Conservation (phyloP, 257 asterid species). For the Gentiana straminea region DNA sequence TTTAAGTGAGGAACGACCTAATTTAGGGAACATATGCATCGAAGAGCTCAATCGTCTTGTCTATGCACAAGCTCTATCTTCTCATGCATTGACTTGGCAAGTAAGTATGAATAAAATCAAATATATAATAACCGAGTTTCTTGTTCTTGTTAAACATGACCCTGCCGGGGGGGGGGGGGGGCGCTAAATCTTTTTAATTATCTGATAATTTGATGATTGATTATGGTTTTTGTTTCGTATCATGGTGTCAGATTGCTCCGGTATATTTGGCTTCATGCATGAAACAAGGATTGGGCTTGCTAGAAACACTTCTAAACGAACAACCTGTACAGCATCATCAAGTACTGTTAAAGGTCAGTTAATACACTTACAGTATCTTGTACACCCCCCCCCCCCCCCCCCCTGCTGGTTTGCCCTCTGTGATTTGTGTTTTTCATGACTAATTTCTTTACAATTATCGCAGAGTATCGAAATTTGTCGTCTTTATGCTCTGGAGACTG, state of each 20-base stretch:
- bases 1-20: constrained; percentile 48
- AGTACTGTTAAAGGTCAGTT: constrained; percentile 64
- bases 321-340: constrained; percentile 78
- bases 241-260: constrained; percentile 58
- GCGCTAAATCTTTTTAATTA: too few species aligned
- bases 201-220: neutral
- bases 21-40: constrained; percentile 76
- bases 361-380: neutral
- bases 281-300: constrained; percentile 72
- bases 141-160: too few species aligned
- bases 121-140: too few species aligned
- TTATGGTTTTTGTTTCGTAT: constrained; percentile 12
- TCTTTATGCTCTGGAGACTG: constrained; percentile 62
- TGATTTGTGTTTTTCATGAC: neutral
- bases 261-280: constrained; percentile 71
- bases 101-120: constrained; percentile 32
- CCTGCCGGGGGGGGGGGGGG: too few species aligned
- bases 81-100: constrained; percentile 92
- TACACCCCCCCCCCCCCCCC: neutral
- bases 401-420: neutral
- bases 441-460: constrained; percentile 12
- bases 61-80: constrained; percentile 86
- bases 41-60: constrained; percentile 84
- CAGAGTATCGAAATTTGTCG: constrained; percentile 96
- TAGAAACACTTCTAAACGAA: constrained; percentile 65